A percentile compares a stretch with the other conserved stretches of the same genome.
These are phyloP conservation scores for Galerina marginata DNA, from an alignment of 768 basidiomycete species.

Conservation along the genomic window DNA sequence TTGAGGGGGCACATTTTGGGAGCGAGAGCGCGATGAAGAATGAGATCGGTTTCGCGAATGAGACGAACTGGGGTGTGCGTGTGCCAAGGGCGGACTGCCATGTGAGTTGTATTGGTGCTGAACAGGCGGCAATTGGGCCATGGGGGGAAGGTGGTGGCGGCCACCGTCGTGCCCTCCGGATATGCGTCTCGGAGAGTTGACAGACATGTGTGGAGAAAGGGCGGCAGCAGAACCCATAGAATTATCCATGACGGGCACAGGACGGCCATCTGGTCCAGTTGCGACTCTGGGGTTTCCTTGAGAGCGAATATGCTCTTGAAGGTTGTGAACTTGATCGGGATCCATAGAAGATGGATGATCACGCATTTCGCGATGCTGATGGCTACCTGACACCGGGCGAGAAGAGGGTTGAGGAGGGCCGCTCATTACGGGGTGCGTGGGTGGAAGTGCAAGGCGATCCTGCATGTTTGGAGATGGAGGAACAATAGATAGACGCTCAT, in stretches of 20 bases:
- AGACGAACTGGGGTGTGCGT: conserved; percentile 45
- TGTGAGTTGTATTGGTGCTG: conserved; percentile 36
- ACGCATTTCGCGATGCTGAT: conserved; percentile 42
- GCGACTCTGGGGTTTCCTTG: conserved; percentile 48
- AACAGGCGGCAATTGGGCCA: conserved; percentile 52
- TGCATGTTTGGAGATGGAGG: conserved; percentile 61
- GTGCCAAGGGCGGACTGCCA: conserved; percentile 48
- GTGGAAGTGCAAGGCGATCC: conserved; percentile 41
- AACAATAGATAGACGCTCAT: conserved; percentile 73
- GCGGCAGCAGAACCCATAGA: conserved; percentile 41
- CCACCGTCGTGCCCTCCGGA: conserved; percentile 45
- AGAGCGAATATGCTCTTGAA: conserved; percentile 55
- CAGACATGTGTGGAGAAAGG: conserved; percentile 44
- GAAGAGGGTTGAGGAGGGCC: conserved; percentile 40
- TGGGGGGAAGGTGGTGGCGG: conserved; percentile 53
- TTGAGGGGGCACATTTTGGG: conserved; percentile 44
- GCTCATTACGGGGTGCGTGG: conserved; percentile 33
- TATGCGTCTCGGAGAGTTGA: conserved; percentile 49
- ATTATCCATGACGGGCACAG: conserved; percentile 56
- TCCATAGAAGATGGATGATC: conserved; percentile 49
- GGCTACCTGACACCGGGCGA: conserved; percentile 26
- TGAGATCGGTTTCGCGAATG: conserved; percentile 55
- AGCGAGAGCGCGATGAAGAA: conserved; percentile 57
- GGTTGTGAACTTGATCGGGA: conserved; percentile 43
- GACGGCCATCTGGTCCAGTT: conserved; percentile 52